phyloP scores from a whole-genome alignment of 768 basidiomycete species.

The Macrocybe gigantea region DNA sequence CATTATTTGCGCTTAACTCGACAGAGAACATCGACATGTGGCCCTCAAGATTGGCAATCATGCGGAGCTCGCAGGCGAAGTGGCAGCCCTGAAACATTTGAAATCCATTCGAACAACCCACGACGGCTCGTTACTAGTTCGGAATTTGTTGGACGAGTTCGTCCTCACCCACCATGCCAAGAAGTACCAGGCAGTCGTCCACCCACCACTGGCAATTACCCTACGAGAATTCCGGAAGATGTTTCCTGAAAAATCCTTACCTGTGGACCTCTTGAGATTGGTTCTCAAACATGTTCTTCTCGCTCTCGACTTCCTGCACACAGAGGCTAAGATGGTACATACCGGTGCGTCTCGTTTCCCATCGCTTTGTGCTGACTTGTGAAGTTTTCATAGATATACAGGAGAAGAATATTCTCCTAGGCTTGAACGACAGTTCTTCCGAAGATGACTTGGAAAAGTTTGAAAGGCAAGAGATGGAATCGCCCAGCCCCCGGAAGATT shows the following conservation, averaged over 20 bases:
- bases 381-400: slow-evolving; percentile 6
- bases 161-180: not conserved
- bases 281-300: slow-evolving; percentile 6
- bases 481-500: slow-evolving; percentile 11
- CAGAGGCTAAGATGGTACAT: slow-evolving; percentile 11
- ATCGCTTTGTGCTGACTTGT: not conserved
- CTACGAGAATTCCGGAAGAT: not conserved
- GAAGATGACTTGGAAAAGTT: slow-evolving; percentile 5
- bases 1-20: not conserved
- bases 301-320: slow-evolving; percentile 10
- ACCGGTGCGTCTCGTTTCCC: slow-evolving; percentile 5
- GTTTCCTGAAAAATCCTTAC: not conserved
- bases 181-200: slow-evolving; percentile 1
- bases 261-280: not conserved
- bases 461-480: slow-evolving; percentile 8
- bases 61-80: too few species aligned
- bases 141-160: slow-evolving; percentile 2
- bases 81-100: too few species aligned
- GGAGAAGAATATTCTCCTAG: slow-evolving; percentile 8
- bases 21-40: slow-evolving; percentile 5
- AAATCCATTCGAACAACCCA: too few species aligned
- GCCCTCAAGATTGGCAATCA: slow-evolving; percentile 9
- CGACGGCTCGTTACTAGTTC: slow-evolving; percentile 1
- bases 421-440: not conserved
- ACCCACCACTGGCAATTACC: slow-evolving; percentile 2